Base-by-base conservation (phyloP, 768 basidiomycete genomes). In the Tylopilus rubrobrunneus region DNA sequence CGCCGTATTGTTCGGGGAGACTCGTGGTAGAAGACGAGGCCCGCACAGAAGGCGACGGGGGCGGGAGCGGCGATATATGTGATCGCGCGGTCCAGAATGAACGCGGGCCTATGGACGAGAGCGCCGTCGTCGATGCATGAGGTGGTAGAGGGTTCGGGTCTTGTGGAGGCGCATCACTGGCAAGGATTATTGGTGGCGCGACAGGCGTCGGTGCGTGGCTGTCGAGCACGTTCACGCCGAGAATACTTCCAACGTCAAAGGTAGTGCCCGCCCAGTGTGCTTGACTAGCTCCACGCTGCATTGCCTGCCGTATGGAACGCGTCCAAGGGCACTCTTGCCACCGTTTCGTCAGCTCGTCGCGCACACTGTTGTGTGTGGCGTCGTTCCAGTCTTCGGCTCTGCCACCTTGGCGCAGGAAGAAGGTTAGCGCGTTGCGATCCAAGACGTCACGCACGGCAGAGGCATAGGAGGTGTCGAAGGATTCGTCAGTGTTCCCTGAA, bases 281-380 rank as follows among this genome's bases (percentile, higher is more conserved):
- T 15, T 59, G 51, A n/a, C 50, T 36, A 17, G 23, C 14, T 15
- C 10, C 19, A 10, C 42, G 55, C 50, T 36, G 58, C 45, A 37
- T 31, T 14, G 51, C 66, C n/a, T 65, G 70, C 31, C 62, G 68
- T 67, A 78, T 72, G 41, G 77, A 64, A 50, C 68, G 59, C 1
- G 78, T 81, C 86, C 88, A 91, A 49, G 85, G 84, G 48, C 80
- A 87, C 39, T 82, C 76, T 58, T 74, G 76, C 87, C 87, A 90
- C 15, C 76, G 74, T 45, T 69, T 67, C 51, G 79, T 69, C 72
- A 91, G 76, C 57, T 85, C 85, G 56, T 82, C 76, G 14, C 78
- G 70, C 2, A 82, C 59, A 59, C 70, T 72, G 41, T 71, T 72
- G 57, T 83, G 82, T 49, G 79, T 71, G 27, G 73, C 69, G 39